Conservation (phyloP, 2,329 filamentous ascomycete species). For the Cordyceps pruinosa region DNA sequence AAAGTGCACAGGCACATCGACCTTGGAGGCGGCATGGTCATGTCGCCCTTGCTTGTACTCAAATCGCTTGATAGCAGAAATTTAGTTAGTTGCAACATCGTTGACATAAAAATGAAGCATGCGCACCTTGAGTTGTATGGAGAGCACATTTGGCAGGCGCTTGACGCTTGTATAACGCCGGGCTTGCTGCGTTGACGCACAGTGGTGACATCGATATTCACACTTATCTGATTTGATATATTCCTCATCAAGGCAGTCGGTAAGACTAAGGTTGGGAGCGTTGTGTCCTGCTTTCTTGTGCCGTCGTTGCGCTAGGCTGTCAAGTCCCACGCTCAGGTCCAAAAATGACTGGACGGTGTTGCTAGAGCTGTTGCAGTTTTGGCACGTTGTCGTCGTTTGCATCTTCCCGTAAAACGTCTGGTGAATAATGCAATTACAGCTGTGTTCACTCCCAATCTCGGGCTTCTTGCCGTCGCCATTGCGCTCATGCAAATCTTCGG, state of each 20-base stretch:
- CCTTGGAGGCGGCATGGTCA: constrained; percentile 71
- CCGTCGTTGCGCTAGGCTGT: constrained; percentile 62
- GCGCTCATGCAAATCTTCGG: constrained; percentile 81
- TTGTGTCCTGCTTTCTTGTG: constrained; percentile 47
- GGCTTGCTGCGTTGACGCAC: constrained; percentile 69
- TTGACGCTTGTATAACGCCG: constrained; percentile 80
- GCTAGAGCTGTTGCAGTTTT: constrained; percentile 76
- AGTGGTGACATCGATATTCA: constrained; percentile 80
- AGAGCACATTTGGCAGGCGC: constrained; percentile 77
- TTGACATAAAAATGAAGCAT: neutral
- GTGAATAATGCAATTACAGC: constrained; percentile 86
- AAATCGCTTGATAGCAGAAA: constrained; percentile 44
- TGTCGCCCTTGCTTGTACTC: constrained; percentile 62
- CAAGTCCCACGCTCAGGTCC: constrained; percentile 83
- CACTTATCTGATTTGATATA: constrained; percentile 84
- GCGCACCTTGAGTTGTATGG: constrained; percentile 82
- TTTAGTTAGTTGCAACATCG: neutral
- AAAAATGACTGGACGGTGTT: constrained; percentile 83
- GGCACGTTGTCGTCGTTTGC: constrained; percentile 84
- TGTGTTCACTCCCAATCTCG: constrained; percentile 52
- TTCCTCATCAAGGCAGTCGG: constrained; percentile 73
- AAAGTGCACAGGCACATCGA: constrained; percentile 80
- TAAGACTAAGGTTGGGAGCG: constrained; percentile 43
- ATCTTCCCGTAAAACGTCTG: constrained; percentile 91
- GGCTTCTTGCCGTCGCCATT: constrained; percentile 64